Base-by-base conservation (phyloP, 108 stramenopile species). In the Hondaea fermentalgiana region DNA sequence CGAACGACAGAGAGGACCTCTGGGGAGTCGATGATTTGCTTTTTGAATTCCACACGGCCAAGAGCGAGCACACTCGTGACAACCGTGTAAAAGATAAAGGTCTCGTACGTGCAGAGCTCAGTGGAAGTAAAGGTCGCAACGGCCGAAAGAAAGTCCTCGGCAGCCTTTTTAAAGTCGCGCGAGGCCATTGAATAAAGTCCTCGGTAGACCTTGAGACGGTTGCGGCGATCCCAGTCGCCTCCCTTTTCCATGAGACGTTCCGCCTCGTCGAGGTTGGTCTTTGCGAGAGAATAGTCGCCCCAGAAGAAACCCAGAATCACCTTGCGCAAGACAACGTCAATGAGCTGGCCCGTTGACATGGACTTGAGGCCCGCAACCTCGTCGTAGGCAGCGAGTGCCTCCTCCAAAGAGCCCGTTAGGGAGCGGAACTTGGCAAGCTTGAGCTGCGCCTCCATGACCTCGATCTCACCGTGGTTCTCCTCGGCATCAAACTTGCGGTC, bases 221-320 rank as follows among this genome's bases (percentile, higher is more conserved):
- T 99, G 83, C 97, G 97, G 57, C 98, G 95, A 91, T 99, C 99
- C 99, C 99, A 99, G 92, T 99, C 99, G 35, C 98, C 98, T 28
- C 98, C 98, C 60, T 93, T 93, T 28, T 95, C 97, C 44, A 92
- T 72, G 71, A 93, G 72, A 83, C 88, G 58, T 21, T 94, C 90
- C 5, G 91, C 92, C 60, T 60, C 60, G 17, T 89, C 95, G 47
- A 93, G 92, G 28, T 94, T 93, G 35, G 90, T 92, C 89, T 94
- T 95, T 28, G 72, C 90, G 88, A 89, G 92, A 16, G 91, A 92
- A 6, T 87, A 87, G 89, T 97, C 95, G 42, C 93, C 92, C 91
- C 94, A 94, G 90, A 99, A 98, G 76, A 96, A 94, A 29, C 92
- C 93, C 4, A 98, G 95, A 21, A 98, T 94, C 5, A 96, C 93